phyloP scores from a whole-genome alignment of 2,329 filamentous ascomycete genomes.

The Penicillium hordei region DNA sequence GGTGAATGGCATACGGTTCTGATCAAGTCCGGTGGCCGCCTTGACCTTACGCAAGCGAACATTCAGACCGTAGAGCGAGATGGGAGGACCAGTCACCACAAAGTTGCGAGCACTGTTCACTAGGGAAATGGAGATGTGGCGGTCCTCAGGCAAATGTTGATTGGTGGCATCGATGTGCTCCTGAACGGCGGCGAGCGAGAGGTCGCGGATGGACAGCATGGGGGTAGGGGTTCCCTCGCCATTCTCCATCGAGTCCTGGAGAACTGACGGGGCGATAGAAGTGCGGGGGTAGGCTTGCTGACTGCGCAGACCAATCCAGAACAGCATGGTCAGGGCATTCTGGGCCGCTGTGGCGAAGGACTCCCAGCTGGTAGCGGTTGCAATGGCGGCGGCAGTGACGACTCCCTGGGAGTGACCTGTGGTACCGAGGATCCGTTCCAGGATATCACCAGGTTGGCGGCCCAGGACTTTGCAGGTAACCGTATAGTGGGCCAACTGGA shows the following conservation, averaged over 20 bases:
- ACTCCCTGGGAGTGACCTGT: conserved; percentile 97
- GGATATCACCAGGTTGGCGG: conserved; percentile 81
- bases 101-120: conserved; percentile 97
- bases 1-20: conserved; percentile 90
- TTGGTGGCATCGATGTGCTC: conserved; percentile 97
- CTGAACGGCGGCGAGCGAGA: conserved; percentile 83
- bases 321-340: conserved; percentile 85
- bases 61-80: conserved; percentile 95
- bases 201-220: conserved; percentile 95
- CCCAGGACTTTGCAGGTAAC: conserved; percentile 92
- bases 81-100: conserved; percentile 92
- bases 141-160: conserved; percentile 86
- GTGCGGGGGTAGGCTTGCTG: conserved; percentile 97
- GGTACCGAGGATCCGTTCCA: conserved; percentile 79
- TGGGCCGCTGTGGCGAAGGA: conserved; percentile 78
- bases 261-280: conserved; percentile 82
- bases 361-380: conserved; percentile 89
- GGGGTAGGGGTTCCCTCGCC: conserved; percentile 95
- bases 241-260: conserved; percentile 90
- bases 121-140: conserved; percentile 92
- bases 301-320: conserved; percentile 97
- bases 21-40: conserved; percentile 93
- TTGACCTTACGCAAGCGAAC: conserved; percentile 94
- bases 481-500: conserved; percentile 92
- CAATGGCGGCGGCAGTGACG: conserved; percentile 86